Base-by-base conservation (phyloP, 768 basidiomycete genomes). In the Termitomyces sp. region DNA sequence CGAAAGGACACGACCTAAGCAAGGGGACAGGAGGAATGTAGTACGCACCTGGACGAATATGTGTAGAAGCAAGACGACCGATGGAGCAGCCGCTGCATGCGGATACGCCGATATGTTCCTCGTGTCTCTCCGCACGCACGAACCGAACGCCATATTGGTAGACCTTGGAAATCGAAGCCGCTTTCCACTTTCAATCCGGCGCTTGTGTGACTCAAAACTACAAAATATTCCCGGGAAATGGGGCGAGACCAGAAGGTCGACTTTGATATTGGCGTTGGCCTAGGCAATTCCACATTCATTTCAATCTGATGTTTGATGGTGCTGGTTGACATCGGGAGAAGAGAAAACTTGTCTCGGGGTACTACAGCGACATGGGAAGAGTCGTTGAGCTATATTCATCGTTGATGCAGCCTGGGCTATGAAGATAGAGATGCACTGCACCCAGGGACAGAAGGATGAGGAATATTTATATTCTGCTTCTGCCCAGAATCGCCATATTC, bases 71-170 rank as follows among this genome's bases (percentile, higher is more conserved):
- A 65, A 48, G 6, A 63, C 39, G 15, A 59, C 41, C 5, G 62
- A 52, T 1, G 59, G 52, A 20, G 53, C 56, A 12, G 59, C 61
- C 12, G 57, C 59, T 15, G 64, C 59, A 45, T 59, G 57, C 20
- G 61, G 59, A 54, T 50, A 60, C 18, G 51, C 56, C n/a, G 57
- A 52, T 33, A 62, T 62, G 39, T 58, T 58, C 11, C 61, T 45
- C 18, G 49, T 53, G 33, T 64, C 5, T 61, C 45, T 48, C 48
- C 11, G 53, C 58, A 16, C 60, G 47, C 4, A 55, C 57, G 15
- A 58, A 58, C 30, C 58, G n/a, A 62, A 50, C 27, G 6, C 59
- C 27, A 58, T 22, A 54, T 55, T 48, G 31, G 36, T 55, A 1
- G 57, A 39, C 24, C n/a, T 37, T 37, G 27, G 44, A 46, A 2